Evolutionary conservation across 257 asterid genomes (phyloP).

Genomic region (Marsdenia floribunda): DNA sequence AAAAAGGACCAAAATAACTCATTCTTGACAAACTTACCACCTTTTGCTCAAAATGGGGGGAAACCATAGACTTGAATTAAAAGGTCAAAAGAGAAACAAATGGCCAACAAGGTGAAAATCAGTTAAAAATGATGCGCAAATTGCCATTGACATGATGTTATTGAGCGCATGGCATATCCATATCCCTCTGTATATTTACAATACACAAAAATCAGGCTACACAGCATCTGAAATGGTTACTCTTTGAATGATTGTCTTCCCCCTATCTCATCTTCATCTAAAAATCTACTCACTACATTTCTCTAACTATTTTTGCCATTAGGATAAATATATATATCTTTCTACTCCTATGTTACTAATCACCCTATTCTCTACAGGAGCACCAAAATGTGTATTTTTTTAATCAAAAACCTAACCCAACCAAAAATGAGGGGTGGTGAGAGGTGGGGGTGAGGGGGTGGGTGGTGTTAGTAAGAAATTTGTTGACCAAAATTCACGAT

Average conservation of each 20-base stretch:
- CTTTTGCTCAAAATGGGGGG: too few relatives aligned
- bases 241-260: background rate
- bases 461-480: constrained; percentile 33
- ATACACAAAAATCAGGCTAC: constrained; percentile 11
- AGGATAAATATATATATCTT: constrained; percentile 27
- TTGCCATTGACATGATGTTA: too few relatives aligned
- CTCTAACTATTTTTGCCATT: constrained; percentile 11
- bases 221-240: background rate
- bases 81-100: too few relatives aligned
- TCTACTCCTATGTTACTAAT: constrained; percentile 48
- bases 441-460: too few relatives aligned
- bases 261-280: constrained; percentile 7
- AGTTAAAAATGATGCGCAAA: too few relatives aligned
- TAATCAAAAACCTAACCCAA: constrained; percentile 35
- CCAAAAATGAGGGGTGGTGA: constrained; percentile 47
- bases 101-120: too few relatives aligned
- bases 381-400: constrained; percentile 25
- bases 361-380: constrained; percentile 31
- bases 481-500: constrained; percentile 42
- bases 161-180: too few relatives aligned
- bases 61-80: too few relatives aligned
- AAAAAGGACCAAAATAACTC: too few relatives aligned
- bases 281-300: constrained; percentile 20
- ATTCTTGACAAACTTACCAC: too few relatives aligned
- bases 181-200: constrained; percentile 7